Conservation (phyloP, 2,329 filamentous ascomycete genomes). For the Paraphoma sp. region DNA sequence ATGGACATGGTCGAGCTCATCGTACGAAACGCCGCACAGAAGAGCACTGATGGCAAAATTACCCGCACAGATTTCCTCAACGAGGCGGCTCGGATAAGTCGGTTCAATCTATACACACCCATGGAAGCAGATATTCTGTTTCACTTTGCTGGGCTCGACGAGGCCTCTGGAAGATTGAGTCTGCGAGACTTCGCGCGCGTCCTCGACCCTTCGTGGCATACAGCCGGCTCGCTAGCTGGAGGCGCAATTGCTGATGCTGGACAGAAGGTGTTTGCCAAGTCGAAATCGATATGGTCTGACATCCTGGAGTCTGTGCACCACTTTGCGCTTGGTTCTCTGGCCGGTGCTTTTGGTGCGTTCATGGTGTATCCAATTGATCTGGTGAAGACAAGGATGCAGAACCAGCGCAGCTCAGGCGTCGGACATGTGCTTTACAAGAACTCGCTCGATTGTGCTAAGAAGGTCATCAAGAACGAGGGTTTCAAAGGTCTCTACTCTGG, state of each 20-base stretch:
- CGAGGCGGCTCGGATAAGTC: slow-evolving; percentile 86
- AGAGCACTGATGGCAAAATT: slow-evolving; percentile 89
- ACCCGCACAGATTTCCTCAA: slow-evolving; percentile 93
- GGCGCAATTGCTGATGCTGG: slow-evolving; percentile 55
- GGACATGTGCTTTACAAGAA: slow-evolving; percentile 95
- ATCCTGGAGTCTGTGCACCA: slow-evolving; percentile 83
- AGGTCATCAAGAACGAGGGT: slow-evolving; percentile 92
- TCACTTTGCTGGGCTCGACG: slow-evolving; percentile 93
- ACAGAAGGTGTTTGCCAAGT: slow-evolving; percentile 62
- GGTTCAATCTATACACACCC: slow-evolving; percentile 95
- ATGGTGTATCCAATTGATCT: slow-evolving; percentile 99
- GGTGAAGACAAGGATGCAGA: slow-evolving; percentile 98
- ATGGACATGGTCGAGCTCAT: slow-evolving; percentile 98
- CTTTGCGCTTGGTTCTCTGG: slow-evolving; percentile 86
- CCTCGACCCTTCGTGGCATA: slow-evolving; percentile 89
- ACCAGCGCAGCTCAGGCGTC: slow-evolving; percentile 79
- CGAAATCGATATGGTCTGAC: slow-evolving; percentile 66
- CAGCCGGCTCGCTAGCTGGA: slow-evolving; percentile 63
- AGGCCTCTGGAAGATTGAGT: slow-evolving; percentile 83
- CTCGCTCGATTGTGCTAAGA: slow-evolving; percentile 91
- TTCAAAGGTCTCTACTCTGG: slow-evolving; percentile 90
- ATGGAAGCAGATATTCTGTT: slow-evolving; percentile 99
- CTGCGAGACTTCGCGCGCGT: slow-evolving; percentile 92
- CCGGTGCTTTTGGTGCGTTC: slow-evolving; percentile 96
- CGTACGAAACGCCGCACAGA: slow-evolving; percentile 81